Evolutionary conservation across 441 rosid species (phyloP), one percentile per base, ranked within the genome.

Genomic region (Biscutella laevigata): DNA sequence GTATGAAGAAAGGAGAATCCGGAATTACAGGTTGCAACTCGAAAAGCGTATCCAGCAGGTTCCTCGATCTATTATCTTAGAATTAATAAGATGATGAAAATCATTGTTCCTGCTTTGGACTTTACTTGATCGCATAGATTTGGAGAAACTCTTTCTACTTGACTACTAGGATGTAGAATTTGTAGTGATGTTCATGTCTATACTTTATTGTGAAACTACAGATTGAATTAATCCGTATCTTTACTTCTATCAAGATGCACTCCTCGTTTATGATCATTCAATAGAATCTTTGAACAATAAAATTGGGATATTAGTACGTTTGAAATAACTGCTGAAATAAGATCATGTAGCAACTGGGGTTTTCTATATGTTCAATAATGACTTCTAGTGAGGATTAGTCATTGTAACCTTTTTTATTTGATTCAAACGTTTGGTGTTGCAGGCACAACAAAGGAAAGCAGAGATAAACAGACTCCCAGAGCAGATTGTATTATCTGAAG

Each of bases 1-100:
- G 1, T 91, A 87, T 55, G 98, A 87, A 71, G 90, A 87, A 63
- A 71, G 87, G 42, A 69, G 79, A 71, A 85, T 87, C 47, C 81
- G 95, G 19, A 75, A 73, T 42, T 80, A 74, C 57, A 76, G 98
- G 59, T 68, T 91, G 73, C 77, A 77, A 69, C 82, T 91, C 14
- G 87, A 91, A 73, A 74, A 57, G 64, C 96, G 69, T 36, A 71
- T 91, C 33, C 80, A 49, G 40, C 78, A 83, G 96, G 96, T 91
- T 10, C 35, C 9, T 30, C 26, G 0, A 36, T 35, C 29, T 27
- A 15, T 7, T 4, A 2, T 26, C 8, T 14, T 45, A 7, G 8
- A 34, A 35, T 26, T 10, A 33, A 13, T 13, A 10, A 10, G 54
- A 25, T 44, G 26, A 43, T 27, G 27, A n/a, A 35, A 35, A 42